Base-by-base conservation (phyloP, 2,329 filamentous ascomycete species). In the Nothophoma quercina region DNA sequence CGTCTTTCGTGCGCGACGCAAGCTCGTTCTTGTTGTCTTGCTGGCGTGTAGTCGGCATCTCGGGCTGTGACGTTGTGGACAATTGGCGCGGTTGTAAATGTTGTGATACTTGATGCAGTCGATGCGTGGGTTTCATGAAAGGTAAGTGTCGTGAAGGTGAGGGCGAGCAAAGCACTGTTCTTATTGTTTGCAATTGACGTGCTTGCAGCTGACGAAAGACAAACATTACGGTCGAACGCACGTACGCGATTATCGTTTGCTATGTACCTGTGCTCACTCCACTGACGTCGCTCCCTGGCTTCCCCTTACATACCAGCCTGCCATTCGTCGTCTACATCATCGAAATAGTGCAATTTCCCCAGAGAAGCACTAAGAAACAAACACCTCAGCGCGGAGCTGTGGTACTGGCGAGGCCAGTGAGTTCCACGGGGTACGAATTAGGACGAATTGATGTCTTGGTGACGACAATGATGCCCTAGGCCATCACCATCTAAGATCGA, bases 381-480 rank as follows among this genome's bases (percentile, higher is more conserved):
- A 10, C 10, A 6, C 7, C 34, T 5, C 19, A 7, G 34, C 34
- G 19, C 34, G 12, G 32, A 30, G 28, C 28, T 30, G 28, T 30
- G 28, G 28, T 30, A 5, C 28, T n/a, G n/a, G n/a, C n/a, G n/a
- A n/a, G n/a, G n/a, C n/a, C n/a, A n/a, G n/a, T n/a, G n/a, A n/a
- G n/a, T n/a, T n/a, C n/a, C n/a, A n/a, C n/a, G 29, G 30, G 26
- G 39, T 51, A 44, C 47, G 15, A 5, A 34, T 45, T 34, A 52
- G 41, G n/a, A 46, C 49, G 12, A n/a, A 35, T 36, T 52, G 41
- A 52, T 52, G 32, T 21, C 29, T 30, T 52, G 16, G 38, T 52
- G 49, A 52, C 49, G 42, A 34, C 29, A 43, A 23, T 36, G 49
- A 52, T 46, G 39, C 39, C 29, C n/a, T 39, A 39, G 47, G 33